Percentiles rank a stretch among this genome's conserved stretches.
phyloP scores from a whole-genome alignment of 2,329 filamentous ascomycete species.

The Aureobasidium musti region DNA sequence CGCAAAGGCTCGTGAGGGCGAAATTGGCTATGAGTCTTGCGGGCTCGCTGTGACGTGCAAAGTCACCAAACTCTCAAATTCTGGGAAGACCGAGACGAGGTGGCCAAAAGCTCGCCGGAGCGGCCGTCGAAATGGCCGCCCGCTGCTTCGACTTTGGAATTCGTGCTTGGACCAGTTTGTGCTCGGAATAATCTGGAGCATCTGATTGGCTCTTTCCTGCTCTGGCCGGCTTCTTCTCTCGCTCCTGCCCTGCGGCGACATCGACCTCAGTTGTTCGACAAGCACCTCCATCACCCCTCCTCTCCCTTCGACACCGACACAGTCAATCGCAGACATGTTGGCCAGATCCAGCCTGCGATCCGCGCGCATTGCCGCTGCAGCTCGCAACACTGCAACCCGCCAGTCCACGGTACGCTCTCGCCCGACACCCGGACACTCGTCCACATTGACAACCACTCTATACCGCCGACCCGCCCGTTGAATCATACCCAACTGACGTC shows the following conservation, averaged over 20 bases:
- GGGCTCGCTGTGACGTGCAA: slow-evolving; percentile 26
- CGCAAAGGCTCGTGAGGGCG: slow-evolving; percentile 9
- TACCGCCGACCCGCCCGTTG: slow-evolving; percentile 37
- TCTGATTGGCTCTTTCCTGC: too few relatives aligned
- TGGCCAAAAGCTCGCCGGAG: slow-evolving; percentile 1
- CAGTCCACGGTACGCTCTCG: slow-evolving; percentile 48
- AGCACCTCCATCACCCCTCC: slow-evolving; percentile 10
- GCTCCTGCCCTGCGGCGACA: neutral
- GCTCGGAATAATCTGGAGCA: too few relatives aligned
- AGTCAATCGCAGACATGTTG: slow-evolving; percentile 64
- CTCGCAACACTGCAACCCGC: slow-evolving; percentile 60
- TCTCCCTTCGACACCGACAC: neutral
- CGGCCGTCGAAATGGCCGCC: slow-evolving; percentile 5
- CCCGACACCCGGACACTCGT: neutral
- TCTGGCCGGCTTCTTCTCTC: slow-evolving; percentile 10
- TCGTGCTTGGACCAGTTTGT: too few relatives aligned
- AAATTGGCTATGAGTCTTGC: slow-evolving; percentile 24
- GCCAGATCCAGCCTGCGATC: slow-evolving; percentile 88
- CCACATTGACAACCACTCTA: slow-evolving; percentile 29
- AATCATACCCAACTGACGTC: slow-evolving; percentile 32
- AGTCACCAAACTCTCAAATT: slow-evolving; percentile 22
- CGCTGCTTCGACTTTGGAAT: too few relatives aligned
- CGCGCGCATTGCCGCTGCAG: slow-evolving; percentile 82
- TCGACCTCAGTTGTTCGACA: slow-evolving; percentile 16
- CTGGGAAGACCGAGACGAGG: neutral